Base-by-base conservation (phyloP, 139 green algal genomes). In the Pseudopediastrum boryanum region DNA sequence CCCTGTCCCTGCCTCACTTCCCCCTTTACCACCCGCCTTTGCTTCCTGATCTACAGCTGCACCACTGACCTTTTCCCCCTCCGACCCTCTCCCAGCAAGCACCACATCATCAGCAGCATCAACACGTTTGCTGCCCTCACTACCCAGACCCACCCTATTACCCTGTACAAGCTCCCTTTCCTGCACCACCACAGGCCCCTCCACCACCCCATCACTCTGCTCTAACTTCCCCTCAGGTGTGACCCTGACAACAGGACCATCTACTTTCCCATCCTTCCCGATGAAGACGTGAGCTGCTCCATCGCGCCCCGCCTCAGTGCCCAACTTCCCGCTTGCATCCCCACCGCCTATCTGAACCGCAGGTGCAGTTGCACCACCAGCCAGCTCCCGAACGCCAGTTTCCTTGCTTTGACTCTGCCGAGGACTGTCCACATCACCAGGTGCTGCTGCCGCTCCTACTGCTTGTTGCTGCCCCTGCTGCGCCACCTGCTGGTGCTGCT, bases 401-500 rank as follows among this genome's bases (percentile, higher is more conserved):
- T n/a, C n/a, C n/a, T n/a, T n/a, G n/a, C n/a, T n/a, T n/a, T n/a
- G n/a, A n/a, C n/a, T n/a, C n/a, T n/a, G n/a, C n/a, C n/a, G n/a
- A n/a, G n/a, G n/a, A 7, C 33, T 4, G 25, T n/a, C 65, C 41
- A 31, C 72, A 52, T 42, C 33, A 33, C 39, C 38, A 38, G 4
- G 31, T 75, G 44, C 44, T 29, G 42, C 42, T 71, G 58, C 72
- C 51, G 58, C 39, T 12, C 19, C n/a, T 71, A 39, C 41, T 69
- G 71, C 56, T 39, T 27, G 5, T 5, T 74, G 42, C 5, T 27
- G 27, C 66, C 58, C 43, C 42, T 3, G 12, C 27, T 59, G 41
- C 43, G 39, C 41, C 66, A 29, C 27, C 66, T 74, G 66, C 66
- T 74, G 66, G 21, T n/a, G n/a, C n/a, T n/a, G n/a, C n/a, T n/a